Conservation (phyloP, 2,329 filamentous ascomycete genomes). For the Trichoderma guizhouense region DNA sequence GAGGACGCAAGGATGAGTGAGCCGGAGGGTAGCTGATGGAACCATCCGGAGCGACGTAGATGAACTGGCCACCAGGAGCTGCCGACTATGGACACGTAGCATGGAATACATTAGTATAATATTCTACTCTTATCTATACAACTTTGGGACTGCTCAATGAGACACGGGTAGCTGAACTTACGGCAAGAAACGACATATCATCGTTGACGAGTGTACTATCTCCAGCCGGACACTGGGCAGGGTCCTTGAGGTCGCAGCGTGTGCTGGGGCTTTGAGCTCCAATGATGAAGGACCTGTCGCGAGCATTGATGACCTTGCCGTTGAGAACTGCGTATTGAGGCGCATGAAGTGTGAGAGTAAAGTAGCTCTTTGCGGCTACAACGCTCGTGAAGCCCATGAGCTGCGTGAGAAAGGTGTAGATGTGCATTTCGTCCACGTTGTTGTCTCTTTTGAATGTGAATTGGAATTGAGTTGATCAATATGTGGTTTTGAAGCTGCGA, state of each 20-base stretch:
- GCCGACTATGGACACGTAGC: conserved; percentile 35
- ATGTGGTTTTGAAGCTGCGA: background rate
- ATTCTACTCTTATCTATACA: no score
- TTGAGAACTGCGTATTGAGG: conserved; percentile 25
- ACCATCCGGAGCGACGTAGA: conserved; percentile 55
- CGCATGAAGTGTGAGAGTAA: conserved; percentile 27
- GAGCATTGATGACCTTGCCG: conserved; percentile 28
- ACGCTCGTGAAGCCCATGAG: conserved; percentile 2
- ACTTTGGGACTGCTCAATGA: background rate
- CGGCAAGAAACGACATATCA: conserved; percentile 30
- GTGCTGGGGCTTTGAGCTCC: conserved; percentile 28
- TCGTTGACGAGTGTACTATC: conserved; percentile 28
- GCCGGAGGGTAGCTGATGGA: conserved; percentile 53
- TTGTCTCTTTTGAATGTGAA: background rate
- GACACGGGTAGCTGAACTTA: conserved; percentile 5
- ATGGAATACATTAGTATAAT: background rate
- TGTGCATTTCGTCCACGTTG: background rate
- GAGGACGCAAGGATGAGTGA: conserved; percentile 51
- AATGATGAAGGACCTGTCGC: conserved; percentile 28
- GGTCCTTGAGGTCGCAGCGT: conserved; percentile 24
- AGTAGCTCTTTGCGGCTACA: conserved; percentile 21
- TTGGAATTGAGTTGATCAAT: no score
- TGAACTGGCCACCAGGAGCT: conserved; percentile 61
- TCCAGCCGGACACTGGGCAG: conserved; percentile 27
- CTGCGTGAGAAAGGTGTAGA: background rate